phyloP scores from a whole-genome alignment of 176 grass and related monocot genomes.

The Phragmites australis region DNA sequence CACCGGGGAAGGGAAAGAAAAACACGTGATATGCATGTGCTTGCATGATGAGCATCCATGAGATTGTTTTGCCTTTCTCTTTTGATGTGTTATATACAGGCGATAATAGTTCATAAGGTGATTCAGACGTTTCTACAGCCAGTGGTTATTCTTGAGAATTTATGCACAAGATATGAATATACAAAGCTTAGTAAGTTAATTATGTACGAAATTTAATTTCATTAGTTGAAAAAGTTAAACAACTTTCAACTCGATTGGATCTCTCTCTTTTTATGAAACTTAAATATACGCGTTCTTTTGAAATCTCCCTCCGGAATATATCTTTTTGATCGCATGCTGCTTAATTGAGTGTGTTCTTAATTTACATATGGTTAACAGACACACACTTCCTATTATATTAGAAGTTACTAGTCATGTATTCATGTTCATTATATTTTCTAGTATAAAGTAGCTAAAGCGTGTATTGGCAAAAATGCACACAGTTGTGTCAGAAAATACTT shows the following conservation, averaged over 20 bases:
- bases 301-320: too few species aligned
- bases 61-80: neutral
- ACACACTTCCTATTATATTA: neutral
- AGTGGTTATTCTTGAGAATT: neutral
- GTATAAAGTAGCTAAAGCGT: neutral
- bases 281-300: neutral
- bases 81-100: neutral
- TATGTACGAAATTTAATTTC: neutral
- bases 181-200: neutral
- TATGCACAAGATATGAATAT: neutral
- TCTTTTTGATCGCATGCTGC: neutral
- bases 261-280: neutral
- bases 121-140: neutral
- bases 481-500: neutral
- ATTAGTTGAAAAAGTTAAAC: neutral
- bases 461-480: neutral
- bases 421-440: neutral
- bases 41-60: constrained; percentile 16
- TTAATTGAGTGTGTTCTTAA: neutral
- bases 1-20: neutral
- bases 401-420: neutral
- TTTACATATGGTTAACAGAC: neutral
- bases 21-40: constrained; percentile 30
- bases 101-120: neutral
- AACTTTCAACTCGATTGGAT: neutral